Base-by-base conservation (phyloP, 306 rosid genomes). In the Casuarina glauca region DNA sequence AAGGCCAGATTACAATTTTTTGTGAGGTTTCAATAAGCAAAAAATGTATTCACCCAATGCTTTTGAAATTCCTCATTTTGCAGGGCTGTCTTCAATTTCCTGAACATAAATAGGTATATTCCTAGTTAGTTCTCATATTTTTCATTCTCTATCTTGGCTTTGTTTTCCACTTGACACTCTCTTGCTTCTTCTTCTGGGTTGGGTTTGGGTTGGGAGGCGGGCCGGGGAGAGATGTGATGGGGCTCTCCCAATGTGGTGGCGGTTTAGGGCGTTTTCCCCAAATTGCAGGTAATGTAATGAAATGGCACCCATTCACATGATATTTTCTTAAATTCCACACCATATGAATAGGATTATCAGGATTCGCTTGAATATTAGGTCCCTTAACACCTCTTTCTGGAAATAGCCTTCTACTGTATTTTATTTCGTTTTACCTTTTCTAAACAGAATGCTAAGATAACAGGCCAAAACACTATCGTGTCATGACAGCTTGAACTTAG, bases 391-490 rank as follows among this genome's bases (percentile, higher is more conserved):
- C 41, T 32, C 43, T 61, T 32, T 3, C 39, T 61, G 35, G 41
- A 61, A 61, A 61, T 26, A 42, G 41, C 26, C 15, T 61, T 35
- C 41, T 35, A 61, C 41, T 61, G 32, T 4, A 61, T 61, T 61
- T 61, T 26, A 61, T 61, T 61, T 32, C 6, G 2, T 1, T 19
- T 57, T 57, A 7, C 36, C 39, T 60, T 35, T 60, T 60, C 32
- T 26, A 2, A 60, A 60, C 67, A 60, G 36, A 60, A 60, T 10
- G 67, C 67, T 60, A 60, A 60, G 41, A 39, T 60, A 60, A 60
- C 41, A 60, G 15, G 42, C 67, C 67, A 60, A 32, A 35, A 61
- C 26, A 61, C 26, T 61, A 26, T 61, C 42, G 41, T 42, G 10
- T 61, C 10, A 0, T 61, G 11, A 3, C 2, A 10, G 42, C 35